phyloP scores from a whole-genome alignment of 257 asterid genomes.

The Schizonepeta tenuifolia region DNA sequence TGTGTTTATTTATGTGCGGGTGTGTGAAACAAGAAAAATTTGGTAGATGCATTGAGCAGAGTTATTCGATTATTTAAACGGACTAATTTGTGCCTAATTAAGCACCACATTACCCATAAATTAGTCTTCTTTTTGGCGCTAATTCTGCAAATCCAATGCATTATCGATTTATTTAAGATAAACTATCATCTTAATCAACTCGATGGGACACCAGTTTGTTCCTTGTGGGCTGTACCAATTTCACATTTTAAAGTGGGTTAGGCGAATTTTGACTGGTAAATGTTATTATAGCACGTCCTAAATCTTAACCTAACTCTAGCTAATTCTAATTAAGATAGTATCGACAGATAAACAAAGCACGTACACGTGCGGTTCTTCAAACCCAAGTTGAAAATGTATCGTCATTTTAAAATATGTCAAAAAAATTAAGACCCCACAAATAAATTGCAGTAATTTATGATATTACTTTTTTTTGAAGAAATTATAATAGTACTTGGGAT shows the following conservation, averaged over 20 bases:
- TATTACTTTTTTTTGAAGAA: too few species aligned
- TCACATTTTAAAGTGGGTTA: slow-evolving; percentile 19
- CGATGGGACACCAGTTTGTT: not conserved
- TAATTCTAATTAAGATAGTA: not conserved
- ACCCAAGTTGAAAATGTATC: not conserved
- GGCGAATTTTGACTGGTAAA: slow-evolving; percentile 32
- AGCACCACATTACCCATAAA: not conserved
- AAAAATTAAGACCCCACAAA: not conserved
- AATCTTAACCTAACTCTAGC: slow-evolving; percentile 5
- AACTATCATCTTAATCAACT: slow-evolving; percentile 7
- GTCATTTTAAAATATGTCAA: not conserved
- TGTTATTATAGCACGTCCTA: not conserved
- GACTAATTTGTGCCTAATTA: slow-evolving; percentile 9
- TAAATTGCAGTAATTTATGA: too few species aligned
- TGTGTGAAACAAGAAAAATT: too few species aligned
- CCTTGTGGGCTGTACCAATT: slow-evolving; percentile 11
- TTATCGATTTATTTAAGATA: slow-evolving; percentile 8
- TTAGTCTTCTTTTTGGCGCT: not conserved
- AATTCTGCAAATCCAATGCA: slow-evolving; percentile 24
- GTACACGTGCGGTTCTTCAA: not conserved
- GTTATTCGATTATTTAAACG: slow-evolving; percentile 1
- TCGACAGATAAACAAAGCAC: not conserved
- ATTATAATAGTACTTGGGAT: too few species aligned
- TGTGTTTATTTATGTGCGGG: too few species aligned
- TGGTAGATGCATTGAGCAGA: slow-evolving; percentile 20